Base-by-base conservation (phyloP, 768 basidiomycete species). In the Podaxis pistillaris region DNA sequence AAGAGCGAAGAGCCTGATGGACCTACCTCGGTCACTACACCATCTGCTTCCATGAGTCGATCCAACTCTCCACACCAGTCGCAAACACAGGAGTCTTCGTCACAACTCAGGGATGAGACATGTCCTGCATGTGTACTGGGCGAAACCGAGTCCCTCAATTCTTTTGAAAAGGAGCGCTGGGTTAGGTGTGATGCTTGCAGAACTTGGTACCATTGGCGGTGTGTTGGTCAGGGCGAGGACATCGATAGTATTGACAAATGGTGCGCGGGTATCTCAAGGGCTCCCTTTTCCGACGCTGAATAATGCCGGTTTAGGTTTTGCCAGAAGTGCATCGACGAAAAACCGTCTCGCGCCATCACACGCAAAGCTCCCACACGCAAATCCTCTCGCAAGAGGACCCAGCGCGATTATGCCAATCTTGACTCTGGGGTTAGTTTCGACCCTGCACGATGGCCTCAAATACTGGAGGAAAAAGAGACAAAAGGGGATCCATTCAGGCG, bases 131-230 rank as follows among this genome's bases (percentile, higher is more conserved):
- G 66, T 56, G 36, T 63, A 24, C 55, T 50, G n/a, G 58, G 57
- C 17, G 49, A 61, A 62, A 37, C 49, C 62, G 30, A 40, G 52
- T 38, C 28, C 24, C 64, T 62, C 33, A 65, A 57, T 49, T 59
- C 62, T 13, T 78, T 75, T 56, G 82, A 85, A 64, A 88, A 88
- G 71, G 90, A 91, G 65, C 85, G 78, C 68, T 95, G 93, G 93
- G 86, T 94, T 60, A 77, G 86, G 65, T 95, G 93, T 71, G 92
- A 93, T 68, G 81, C 82, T 22, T 93, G 90, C 78, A 88, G 88
- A 74, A 82, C 78, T 33, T 93, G 91, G 91, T 93, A 86, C 71
- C 91, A 93, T 70, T 94, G 91, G 90, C 78, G 83, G 63, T 93
- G 91, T 73, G 89, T 83, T 13, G 88, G 89, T 26, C 82, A 86